Base-by-base conservation (phyloP, 1,284 basidiomycete genomes). In the Puccinia horiana region DNA sequence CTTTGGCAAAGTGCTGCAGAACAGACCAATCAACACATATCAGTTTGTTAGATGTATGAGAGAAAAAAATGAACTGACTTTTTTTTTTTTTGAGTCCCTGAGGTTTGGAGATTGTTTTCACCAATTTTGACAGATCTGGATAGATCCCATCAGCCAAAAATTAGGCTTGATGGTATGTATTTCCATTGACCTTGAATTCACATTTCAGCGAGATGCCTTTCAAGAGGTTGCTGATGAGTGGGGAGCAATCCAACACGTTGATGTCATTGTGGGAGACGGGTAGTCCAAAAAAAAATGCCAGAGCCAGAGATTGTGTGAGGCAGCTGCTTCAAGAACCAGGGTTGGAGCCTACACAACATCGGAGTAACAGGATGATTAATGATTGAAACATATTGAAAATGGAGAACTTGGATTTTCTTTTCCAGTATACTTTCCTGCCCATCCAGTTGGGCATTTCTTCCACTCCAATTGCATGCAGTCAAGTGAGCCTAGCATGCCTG, bases 271-370 rank as follows among this genome's bases (percentile, higher is more conserved):
- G 52, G 20, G 32, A 16, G 4, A 32, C 74, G 18, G 74, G 74
- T 11, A 47, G 12, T 26, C 74, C 74, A 61, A 76, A 76, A 37
- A 37, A 76, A 16, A 54, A 44, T 76, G 16, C 74, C 74, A 76
- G 4, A 76, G 61, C n/a, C 56, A 42, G 4, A 76, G 35, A 76
- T 61, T 29, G 6, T 63, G 35, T 23, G 54, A 61, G 2, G 54
- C 74, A 18, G 61, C 8, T 4, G 42, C 72, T n/a, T 70, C 70
- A 49, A 73, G 42, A 26, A 73, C 29, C 2, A 73, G 2, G 4
- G 70, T 73, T 42, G 70, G 42, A 8, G 37, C 26, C n/a, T 29
- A 44, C n/a, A n/a, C n/a, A n/a, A n/a, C n/a, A n/a, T n/a, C n/a
- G n/a, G n/a, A n/a, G n/a, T n/a, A n/a, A 16, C 52, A 16, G 16